These are phyloP conservation scores for Orbilia javanica DNA, from an alignment of 2,329 filamentous ascomycete genomes.

Conservation along the genomic window DNA sequence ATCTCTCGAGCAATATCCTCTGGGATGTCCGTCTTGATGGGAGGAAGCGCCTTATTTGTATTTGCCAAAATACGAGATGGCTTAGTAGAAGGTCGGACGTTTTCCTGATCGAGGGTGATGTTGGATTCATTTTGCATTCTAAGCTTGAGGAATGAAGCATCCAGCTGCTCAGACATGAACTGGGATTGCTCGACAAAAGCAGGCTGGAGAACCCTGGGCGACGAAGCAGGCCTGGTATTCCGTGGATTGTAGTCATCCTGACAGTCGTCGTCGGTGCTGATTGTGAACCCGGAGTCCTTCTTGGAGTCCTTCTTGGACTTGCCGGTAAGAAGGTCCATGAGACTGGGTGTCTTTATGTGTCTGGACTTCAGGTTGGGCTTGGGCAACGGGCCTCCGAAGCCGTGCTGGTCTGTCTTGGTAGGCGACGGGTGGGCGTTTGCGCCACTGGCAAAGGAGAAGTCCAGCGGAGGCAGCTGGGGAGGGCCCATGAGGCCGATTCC, in stretches of 20 bases:
- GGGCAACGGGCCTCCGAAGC: constrained; percentile 32
- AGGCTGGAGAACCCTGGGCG: constrained; percentile 22
- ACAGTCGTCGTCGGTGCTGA: constrained; percentile 46
- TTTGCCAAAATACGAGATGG: constrained; percentile 13
- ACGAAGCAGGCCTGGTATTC: background rate
- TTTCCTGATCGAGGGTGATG: constrained; percentile 34
- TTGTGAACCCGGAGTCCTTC: constrained; percentile 46
- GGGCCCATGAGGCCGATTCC: constrained; percentile 25
- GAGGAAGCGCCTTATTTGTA: constrained; percentile 43
- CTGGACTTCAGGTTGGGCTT: constrained; percentile 19
- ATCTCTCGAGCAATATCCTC: constrained; percentile 36
- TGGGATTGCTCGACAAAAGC: constrained; percentile 17
- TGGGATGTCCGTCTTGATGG: constrained; percentile 50
- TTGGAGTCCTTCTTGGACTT: constrained; percentile 42
- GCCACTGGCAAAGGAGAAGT: constrained; percentile 31
- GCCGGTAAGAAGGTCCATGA: constrained; percentile 40
- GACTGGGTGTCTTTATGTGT: constrained; percentile 42
- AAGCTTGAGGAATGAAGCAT: constrained; percentile 28
- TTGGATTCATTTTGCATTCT: constrained; percentile 14
- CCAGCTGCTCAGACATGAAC: constrained; percentile 11
- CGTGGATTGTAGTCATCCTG: constrained; percentile 4
- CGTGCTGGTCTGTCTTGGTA: constrained; percentile 13
- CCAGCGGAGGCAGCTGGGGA: constrained; percentile 48
- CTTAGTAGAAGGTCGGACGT: constrained; percentile 14
- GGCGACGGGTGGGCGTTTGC: constrained; percentile 9